Percentiles rank a stretch among this genome's conserved stretches.
These are phyloP conservation scores for Komagataella populi DNA, from an alignment of 805 yeast genomes.

Conservation along the genomic window DNA sequence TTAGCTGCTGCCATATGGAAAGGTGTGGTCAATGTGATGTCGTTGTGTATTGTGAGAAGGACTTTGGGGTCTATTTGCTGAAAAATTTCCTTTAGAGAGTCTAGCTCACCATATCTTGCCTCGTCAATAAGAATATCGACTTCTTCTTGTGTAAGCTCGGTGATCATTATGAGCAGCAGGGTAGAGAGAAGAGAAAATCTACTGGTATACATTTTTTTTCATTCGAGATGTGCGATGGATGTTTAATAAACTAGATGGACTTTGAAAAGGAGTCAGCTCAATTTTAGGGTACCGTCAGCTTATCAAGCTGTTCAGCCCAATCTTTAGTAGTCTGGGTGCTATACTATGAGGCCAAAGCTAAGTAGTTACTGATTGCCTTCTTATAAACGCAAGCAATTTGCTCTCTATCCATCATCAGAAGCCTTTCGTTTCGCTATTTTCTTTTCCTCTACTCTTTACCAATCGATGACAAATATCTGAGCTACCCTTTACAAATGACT, in stretches of 20 bases:
- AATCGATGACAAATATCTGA: background rate
- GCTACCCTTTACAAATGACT: background rate
- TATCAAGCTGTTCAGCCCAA: background rate
- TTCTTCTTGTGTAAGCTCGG: conserved; percentile 49
- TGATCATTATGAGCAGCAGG: conserved; percentile 6
- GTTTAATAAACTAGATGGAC: background rate
- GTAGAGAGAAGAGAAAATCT: background rate
- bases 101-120: conserved; percentile 82
- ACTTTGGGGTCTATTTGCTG: conserved; percentile 34
- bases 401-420: background rate
- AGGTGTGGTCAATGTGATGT: conserved; percentile 54
- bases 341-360: background rate
- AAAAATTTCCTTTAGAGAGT: conserved; percentile 56
- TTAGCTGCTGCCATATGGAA: conserved; percentile 95
- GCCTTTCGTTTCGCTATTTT: background rate
- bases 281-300: too few species aligned
- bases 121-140: conserved; percentile 72
- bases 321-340: background rate
- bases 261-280: too few species aligned
- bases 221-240: background rate
- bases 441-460: background rate
- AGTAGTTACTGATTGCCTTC: background rate
- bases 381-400: background rate
- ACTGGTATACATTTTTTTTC: background rate
- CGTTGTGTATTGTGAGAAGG: conserved; percentile 41